A percentile compares a stretch with the other conserved stretches of the same genome.
phyloP scores from a whole-genome alignment of 352 stramenopile genomes.

The Globisporangium camurandrum region DNA sequence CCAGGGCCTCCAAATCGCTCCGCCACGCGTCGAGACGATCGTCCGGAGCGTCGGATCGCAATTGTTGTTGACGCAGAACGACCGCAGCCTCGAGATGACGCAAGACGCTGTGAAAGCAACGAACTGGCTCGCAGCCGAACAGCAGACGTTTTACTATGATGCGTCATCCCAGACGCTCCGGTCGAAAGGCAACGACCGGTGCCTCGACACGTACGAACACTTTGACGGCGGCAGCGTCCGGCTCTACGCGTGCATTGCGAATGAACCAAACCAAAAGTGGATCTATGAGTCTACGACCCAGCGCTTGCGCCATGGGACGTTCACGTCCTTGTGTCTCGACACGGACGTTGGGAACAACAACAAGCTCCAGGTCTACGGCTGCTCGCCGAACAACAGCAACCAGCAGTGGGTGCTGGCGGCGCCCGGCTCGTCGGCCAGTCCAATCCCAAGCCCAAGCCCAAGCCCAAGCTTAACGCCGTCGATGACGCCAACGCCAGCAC shows the following conservation, averaged over 20 bases:
- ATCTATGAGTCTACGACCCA: slow-evolving; percentile 37
- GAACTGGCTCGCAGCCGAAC: slow-evolving; percentile 38
- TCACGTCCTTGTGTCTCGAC: slow-evolving; percentile 57
- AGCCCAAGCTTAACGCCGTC: slow-evolving; percentile 11
- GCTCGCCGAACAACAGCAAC: slow-evolving; percentile 43
- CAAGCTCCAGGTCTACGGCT: slow-evolving; percentile 57
- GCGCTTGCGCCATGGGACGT: slow-evolving; percentile 29
- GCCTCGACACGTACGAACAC: slow-evolving; percentile 47
- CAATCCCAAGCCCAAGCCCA: slow-evolving; percentile 2
- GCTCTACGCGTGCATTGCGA: slow-evolving; percentile 42
- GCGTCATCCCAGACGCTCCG: slow-evolving; percentile 33
- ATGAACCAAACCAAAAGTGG: slow-evolving; percentile 63
- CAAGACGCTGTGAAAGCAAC: slow-evolving; percentile 18
- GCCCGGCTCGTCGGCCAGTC: too few relatives aligned
- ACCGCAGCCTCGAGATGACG: slow-evolving; percentile 28
- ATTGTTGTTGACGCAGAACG: slow-evolving; percentile 20
- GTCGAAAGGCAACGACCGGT: slow-evolving; percentile 62
- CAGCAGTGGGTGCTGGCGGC: slow-evolving; percentile 31
- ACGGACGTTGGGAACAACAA: slow-evolving; percentile 29
- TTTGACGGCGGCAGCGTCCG: slow-evolving; percentile 45
- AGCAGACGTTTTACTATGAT: slow-evolving; percentile 68
- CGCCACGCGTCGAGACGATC: slow-evolving; percentile 12
- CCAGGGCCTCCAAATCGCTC: slow-evolving; percentile 22
- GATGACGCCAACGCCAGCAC: slow-evolving; percentile 7
- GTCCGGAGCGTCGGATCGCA: slow-evolving; percentile 16